Percentiles rank a stretch among this genome's conserved stretches.
Evolutionary conservation across 1,139 yeast genomes (phyloP).

Genomic region (Suhomyces maxii): DNA sequence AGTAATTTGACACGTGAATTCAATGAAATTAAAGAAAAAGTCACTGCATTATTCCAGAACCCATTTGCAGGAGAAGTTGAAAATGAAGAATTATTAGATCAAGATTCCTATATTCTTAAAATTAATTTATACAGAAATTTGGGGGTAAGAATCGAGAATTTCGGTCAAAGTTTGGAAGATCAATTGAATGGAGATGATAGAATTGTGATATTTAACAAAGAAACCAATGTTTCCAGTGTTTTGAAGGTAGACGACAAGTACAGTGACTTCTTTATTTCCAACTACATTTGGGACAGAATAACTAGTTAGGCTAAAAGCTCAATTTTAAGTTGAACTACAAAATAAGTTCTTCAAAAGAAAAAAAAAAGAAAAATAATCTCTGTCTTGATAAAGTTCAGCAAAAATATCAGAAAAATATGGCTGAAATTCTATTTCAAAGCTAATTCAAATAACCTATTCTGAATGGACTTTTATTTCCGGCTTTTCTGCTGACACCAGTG

Average conservation of each 20-base stretch:
- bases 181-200: conserved; percentile 19
- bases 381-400: no score
- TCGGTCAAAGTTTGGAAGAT: neutral
- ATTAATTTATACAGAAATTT: conserved; percentile 45
- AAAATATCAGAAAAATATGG: no score
- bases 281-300: conserved; percentile 67
- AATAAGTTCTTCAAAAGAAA: no score
- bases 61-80: conserved; percentile 9
- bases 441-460: no score
- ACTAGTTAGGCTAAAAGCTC: neutral
- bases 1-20: conserved; percentile 38
- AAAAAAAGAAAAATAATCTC: no score
- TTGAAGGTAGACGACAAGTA: conserved; percentile 59
- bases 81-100: conserved; percentile 26
- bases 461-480: no score
- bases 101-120: conserved; percentile 39
- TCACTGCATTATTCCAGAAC: conserved; percentile 23
- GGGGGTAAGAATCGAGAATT: conserved; percentile 43
- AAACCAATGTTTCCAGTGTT: conserved; percentile 48
- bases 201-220: conserved; percentile 53
- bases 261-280: conserved; percentile 63
- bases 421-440: no score
- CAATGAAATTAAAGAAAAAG: conserved; percentile 22
- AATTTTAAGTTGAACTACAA: no score
- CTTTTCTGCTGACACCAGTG: no score